A percentile compares a stretch with the other conserved stretches of the same genome.
phyloP scores from a whole-genome alignment of 2,329 filamentous ascomycete genomes.

The Malbranchea cinnamomea region DNA sequence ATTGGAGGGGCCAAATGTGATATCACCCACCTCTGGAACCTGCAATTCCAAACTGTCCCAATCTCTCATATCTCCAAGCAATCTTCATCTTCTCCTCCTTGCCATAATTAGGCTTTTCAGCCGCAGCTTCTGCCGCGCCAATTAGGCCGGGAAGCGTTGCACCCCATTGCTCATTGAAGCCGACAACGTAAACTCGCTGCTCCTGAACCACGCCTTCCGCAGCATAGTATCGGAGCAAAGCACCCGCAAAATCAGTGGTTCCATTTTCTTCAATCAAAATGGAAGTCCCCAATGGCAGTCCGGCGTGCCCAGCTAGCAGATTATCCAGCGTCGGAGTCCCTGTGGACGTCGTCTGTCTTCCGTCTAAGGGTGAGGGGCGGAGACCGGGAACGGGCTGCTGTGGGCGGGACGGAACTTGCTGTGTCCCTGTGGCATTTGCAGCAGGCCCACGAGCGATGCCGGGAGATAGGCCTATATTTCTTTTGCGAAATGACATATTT shows the following conservation, averaged over 20 bases:
- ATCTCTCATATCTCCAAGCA: conserved; percentile 86
- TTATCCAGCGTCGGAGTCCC: conserved; percentile 75
- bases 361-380: conserved; percentile 77
- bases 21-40: conserved; percentile 44
- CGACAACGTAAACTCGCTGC: conserved; percentile 75
- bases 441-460: conserved; percentile 20
- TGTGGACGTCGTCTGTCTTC: conserved; percentile 77
- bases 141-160: conserved; percentile 66
- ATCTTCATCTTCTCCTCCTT: conserved; percentile 85
- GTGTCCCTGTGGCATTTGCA: conserved; percentile 13
- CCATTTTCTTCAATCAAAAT: conserved; percentile 76
- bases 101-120: conserved; percentile 26
- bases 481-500: conserved; percentile 52
- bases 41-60: conserved; percentile 50
- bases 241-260: conserved; percentile 84
- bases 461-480: conserved; percentile 43
- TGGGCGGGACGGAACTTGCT: conserved; percentile 10
- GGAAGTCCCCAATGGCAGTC: conserved; percentile 66
- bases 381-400: conserved; percentile 36
- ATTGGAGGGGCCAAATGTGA: neutral
- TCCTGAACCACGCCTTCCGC: conserved; percentile 87
- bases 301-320: conserved; percentile 72
- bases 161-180: conserved; percentile 64
- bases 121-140: conserved; percentile 32
- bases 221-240: conserved; percentile 74